Base-by-base conservation (phyloP, 768 basidiomycete genomes). In the Hypholoma fasciculare region DNA sequence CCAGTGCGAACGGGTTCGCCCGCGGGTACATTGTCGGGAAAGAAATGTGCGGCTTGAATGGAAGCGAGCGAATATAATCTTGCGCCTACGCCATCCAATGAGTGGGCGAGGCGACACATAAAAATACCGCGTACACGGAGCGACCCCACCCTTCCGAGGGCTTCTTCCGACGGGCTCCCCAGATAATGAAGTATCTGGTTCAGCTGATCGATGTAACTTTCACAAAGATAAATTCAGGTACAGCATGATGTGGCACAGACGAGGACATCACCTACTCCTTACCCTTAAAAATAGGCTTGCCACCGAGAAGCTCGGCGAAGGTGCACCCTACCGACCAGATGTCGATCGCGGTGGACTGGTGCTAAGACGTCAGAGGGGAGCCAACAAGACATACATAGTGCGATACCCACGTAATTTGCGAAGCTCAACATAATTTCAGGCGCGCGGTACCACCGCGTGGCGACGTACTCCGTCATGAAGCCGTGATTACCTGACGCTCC, bases 371-470 rank as follows among this genome's bases (percentile, higher is more conserved):
- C 42, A 52, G 69, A 51, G 74, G 62, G n/a, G 56, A 47, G 44
- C 14, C 44, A 13, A 46, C 40, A 30, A n/a, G n/a, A 60, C 17
- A 44, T 13, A 60, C 17, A 44, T 13, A 30, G 30, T 27, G 51
- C 37, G 14, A 23, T 11, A 77, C 90, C 71, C 64, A 94, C 94
- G 68, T 94, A 94, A 76, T 94, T 94, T n/a, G 92, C 92, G 65
- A 94, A 96, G 77, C 93, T 95, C 66, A 98, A 72, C 97, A 98
- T 99, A 74, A 98, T 99, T 76, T 99, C 97, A 0, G 97, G 96
- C 19, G 96, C 96, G 36, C 96, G 82, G 71, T 99, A 99, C 96
- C 96, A 98, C 58, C 96, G 82, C 8, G 96, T 99, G 17, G 96
- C 96, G 34, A 98, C 91, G 71, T 96, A 98, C 76, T 98, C 97